Conservation (phyloP, 2,329 filamentous ascomycete genomes). For the Talaromyces marneffei region DNA sequence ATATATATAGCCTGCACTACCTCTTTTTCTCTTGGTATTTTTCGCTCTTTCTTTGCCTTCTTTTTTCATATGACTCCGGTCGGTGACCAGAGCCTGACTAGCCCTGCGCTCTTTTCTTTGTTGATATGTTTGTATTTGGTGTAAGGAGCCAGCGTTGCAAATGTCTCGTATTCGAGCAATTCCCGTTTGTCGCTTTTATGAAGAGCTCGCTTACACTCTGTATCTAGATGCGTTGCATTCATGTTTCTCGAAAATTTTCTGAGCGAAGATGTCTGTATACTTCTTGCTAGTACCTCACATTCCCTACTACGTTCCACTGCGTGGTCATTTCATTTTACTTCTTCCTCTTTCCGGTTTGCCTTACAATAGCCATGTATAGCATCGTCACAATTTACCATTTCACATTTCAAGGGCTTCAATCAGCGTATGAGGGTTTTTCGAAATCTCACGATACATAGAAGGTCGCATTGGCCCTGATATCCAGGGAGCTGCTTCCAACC, state of each 20-base stretch:
- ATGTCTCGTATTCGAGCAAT: neutral
- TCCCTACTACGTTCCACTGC: neutral
- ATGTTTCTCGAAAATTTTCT: neutral
- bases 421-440: neutral
- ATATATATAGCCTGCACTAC: neutral
- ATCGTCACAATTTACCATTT: neutral
- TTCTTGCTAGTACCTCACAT: constrained; percentile 1
- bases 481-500: constrained; percentile 49
- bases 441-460: constrained; percentile 22
- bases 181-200: neutral
- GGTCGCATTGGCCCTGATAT: constrained; percentile 30
- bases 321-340: constrained; percentile 1
- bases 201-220: neutral
- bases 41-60: neutral
- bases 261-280: constrained; percentile 3
- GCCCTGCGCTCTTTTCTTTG: neutral
- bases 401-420: neutral
- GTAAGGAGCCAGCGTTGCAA: neutral
- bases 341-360: neutral
- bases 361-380: neutral
- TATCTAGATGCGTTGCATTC: constrained; percentile 1
- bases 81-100: neutral
- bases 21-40: neutral
- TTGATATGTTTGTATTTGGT: neutral
- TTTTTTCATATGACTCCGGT: constrained; percentile 2